Base-by-base conservation (phyloP, 2,329 filamentous ascomycete species). In the Paraphaeosphaeria sporulosa region DNA sequence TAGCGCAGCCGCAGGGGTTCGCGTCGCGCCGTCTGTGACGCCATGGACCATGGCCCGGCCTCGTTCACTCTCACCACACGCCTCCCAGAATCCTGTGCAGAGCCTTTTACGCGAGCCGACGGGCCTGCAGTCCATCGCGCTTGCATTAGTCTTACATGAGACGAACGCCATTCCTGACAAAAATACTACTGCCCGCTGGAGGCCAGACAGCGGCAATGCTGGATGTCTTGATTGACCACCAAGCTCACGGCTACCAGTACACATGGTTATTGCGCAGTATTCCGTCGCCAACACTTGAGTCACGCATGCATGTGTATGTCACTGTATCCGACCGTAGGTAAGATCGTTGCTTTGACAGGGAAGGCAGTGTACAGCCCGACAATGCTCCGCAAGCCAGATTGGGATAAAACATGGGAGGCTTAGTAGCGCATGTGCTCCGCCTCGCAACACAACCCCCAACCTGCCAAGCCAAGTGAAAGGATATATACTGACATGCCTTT, bases 1-100 rank as follows among this genome's bases (percentile, higher is more conserved):
- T 54, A 54, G 51, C 51, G 34, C 27, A 21, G 21, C 6, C 4
- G 50, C 50, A 53, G 38, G 34, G 38, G 12, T 42, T n/a, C 19
- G 23, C 25, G 23, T 43, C 38, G 21, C 50, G 38, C 36, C 34
- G 19, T 21, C 34, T 40, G 6, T n/a, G 38, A n/a, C 17, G 17
- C 3, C 25, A 27, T 27, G 25, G 25, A 40, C 38, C 17, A 40
- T 17, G 36, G 13, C 13, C 36, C 38, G 8, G 4, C 30, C 30
- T 5, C 30, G 7, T 12, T 32, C 30, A 32, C 30, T 32, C 30
- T 32, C 30, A 8, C 30, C 30, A 32, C 30, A 32, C 30, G 30
- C 30, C 10, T 32, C 10, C 30, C 30, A 32, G 30, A 32, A 9
- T 32, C 8, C 8, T 5, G 25, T 27, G 30, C 30, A 32, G 30